These are phyloP conservation scores for Yamadazyma kitorensis DNA, from an alignment of 805 yeast species.

Conservation along the genomic window DNA sequence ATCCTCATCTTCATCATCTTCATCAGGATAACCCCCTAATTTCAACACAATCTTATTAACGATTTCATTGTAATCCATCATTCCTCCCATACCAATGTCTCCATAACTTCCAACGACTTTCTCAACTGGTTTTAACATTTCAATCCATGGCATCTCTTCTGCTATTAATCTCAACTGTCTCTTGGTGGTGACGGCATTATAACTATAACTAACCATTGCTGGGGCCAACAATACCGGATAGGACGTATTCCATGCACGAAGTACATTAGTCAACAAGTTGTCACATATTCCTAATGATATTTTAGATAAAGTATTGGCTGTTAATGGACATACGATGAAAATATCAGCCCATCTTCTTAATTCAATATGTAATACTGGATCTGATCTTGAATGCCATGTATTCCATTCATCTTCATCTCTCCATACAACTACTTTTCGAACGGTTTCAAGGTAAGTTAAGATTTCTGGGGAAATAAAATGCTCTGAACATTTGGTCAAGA, in stretches of 20 bases:
- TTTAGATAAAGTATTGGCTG: constrained; percentile 90
- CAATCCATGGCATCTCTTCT: constrained; percentile 95
- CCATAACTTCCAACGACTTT: constrained; percentile 92
- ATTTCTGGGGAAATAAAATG: constrained; percentile 49
- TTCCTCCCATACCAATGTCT: constrained; percentile 99
- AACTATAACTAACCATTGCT: constrained; percentile 91
- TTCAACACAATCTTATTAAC: constrained; percentile 80
- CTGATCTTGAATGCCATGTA: constrained; percentile 78
- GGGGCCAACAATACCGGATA: constrained; percentile 91
- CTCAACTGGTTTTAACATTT: constrained; percentile 90
- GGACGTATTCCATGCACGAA: constrained; percentile 93
- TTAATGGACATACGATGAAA: constrained; percentile 86
- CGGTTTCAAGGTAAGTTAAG: constrained; percentile 34
- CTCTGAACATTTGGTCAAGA: constrained; percentile 53
- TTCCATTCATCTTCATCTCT: constrained; percentile 58
- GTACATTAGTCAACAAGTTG: constrained; percentile 82
- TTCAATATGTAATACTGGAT: constrained; percentile 94
- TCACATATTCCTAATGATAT: constrained; percentile 90
- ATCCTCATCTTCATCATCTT: constrained; percentile 47
- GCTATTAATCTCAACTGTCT: constrained; percentile 71
- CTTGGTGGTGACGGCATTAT: constrained; percentile 84
- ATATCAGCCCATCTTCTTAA: constrained; percentile 96
- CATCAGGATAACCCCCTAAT: constrained; percentile 53
- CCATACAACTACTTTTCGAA: constrained; percentile 50
- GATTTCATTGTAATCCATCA: constrained; percentile 96